Conservation (phyloP, 345 rosid species). For the Erodium maritimum region DNA sequence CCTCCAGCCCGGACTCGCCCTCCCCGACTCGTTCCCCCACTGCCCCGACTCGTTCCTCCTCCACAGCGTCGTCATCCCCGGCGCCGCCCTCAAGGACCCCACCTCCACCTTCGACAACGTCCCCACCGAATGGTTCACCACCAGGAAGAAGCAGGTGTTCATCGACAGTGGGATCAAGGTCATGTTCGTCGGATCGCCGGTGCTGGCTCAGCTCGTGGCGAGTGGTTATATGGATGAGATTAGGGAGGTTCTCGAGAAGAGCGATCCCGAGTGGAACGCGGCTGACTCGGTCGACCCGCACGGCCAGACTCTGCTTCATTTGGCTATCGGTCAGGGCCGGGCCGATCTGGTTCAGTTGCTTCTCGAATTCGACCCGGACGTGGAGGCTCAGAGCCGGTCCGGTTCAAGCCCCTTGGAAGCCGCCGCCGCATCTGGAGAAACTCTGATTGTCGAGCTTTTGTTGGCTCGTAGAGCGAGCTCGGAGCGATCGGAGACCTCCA, state of each 20-base stretch:
- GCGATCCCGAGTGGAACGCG: conserved; percentile 37
- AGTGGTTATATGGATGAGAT: conserved; percentile 48
- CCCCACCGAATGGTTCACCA: conserved; percentile 49
- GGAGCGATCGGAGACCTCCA: conserved; percentile 29
- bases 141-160: conserved; percentile 53
- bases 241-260: conserved; percentile 42
- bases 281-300: conserved; percentile 29
- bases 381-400: conserved; percentile 26
- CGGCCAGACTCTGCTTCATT: conserved; percentile 42
- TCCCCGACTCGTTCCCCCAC: too few species aligned
- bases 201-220: conserved; percentile 34
- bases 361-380: conserved; percentile 36
- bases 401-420: conserved; percentile 40
- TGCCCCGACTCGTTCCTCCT: too few species aligned
- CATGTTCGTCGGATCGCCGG: conserved; percentile 44
- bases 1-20: too few species aligned
- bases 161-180: conserved; percentile 44
- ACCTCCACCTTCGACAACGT: conserved; percentile 25
- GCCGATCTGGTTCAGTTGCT: conserved; percentile 46
- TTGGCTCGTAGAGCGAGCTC: conserved; percentile 36
- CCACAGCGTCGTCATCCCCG: too few species aligned
- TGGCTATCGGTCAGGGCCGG: conserved; percentile 36
- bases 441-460: conserved; percentile 43
- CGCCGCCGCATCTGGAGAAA: conserved; percentile 38
- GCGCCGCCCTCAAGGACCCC: conserved; percentile 20